Conservation (phyloP, 2,329 filamentous ascomycete species). For the Raffaelea deltoideospora region DNA sequence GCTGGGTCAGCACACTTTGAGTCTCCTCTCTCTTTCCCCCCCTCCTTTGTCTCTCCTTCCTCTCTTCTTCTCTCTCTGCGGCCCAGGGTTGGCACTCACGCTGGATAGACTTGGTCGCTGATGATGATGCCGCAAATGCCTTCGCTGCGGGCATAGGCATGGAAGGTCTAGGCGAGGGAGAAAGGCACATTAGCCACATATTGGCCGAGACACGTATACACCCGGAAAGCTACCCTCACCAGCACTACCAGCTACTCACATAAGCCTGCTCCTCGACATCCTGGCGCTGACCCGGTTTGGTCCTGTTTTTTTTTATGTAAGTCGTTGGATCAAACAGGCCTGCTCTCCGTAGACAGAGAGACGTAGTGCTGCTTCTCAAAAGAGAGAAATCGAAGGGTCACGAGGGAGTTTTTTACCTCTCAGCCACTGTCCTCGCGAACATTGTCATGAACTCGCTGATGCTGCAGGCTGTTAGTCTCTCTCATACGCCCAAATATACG, state of each 20-base stretch:
- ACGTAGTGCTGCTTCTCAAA: too few species aligned
- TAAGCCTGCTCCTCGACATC: slow-evolving; percentile 65
- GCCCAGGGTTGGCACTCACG: too few species aligned
- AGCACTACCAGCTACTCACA: slow-evolving; percentile 1
- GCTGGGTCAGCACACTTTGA: too few species aligned
- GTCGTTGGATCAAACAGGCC: background rate
- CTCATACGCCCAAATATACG: too few species aligned
- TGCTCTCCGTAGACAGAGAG: too few species aligned
- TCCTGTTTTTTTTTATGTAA: slow-evolving; percentile 26
- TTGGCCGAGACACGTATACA: too few species aligned
- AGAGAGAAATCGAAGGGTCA: too few species aligned
- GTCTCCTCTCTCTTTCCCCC: too few species aligned
- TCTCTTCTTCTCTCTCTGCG: too few species aligned
- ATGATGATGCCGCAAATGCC: slow-evolving; percentile 66
- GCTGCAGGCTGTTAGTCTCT: slow-evolving; percentile 11
- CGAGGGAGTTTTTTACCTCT: slow-evolving; percentile 29
- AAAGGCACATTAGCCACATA: background rate
- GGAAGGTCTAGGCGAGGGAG: slow-evolving; percentile 24
- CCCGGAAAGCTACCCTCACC: too few species aligned
- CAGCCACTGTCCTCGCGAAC: slow-evolving; percentile 76
- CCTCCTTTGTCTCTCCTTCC: too few species aligned
- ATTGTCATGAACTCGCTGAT: slow-evolving; percentile 46
- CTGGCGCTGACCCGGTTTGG: slow-evolving; percentile 61
- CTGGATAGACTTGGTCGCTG: slow-evolving; percentile 60
- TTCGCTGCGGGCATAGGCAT: slow-evolving; percentile 61